These are phyloP conservation scores for Kokia cookei DNA, from an alignment of 441 rosid species.

Conservation along the genomic window DNA sequence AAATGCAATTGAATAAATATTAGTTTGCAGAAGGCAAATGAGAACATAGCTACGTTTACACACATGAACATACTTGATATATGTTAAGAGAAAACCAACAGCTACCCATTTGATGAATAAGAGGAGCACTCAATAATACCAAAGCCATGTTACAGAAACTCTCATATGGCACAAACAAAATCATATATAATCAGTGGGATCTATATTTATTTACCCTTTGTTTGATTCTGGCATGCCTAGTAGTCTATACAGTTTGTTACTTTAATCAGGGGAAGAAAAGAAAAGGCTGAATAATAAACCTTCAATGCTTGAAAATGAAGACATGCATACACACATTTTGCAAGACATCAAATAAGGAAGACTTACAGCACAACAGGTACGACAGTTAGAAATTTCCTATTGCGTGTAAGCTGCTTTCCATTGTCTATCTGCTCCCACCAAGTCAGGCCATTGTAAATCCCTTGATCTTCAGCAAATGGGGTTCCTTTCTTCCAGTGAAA, in stretches of 20 bases:
- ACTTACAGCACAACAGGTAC: constrained; percentile 90
- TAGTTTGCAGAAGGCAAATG: neutral
- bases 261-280: neutral
- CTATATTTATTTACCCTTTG: neutral
- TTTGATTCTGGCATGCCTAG: neutral
- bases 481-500: constrained; percentile 99
- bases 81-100: neutral
- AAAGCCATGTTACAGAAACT: neutral
- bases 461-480: constrained; percentile 94
- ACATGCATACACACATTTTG: neutral
- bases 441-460: constrained; percentile 84
- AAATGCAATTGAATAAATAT: neutral
- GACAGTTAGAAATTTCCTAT: constrained; percentile 84
- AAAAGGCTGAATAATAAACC: neutral
- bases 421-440: constrained; percentile 99
- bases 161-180: neutral
- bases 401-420: constrained; percentile 90
- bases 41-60: neutral
- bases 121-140: neutral
- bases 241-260: neutral
- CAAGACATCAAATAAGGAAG: neutral
- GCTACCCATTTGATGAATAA: neutral
- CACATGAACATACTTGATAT: neutral
- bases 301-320: neutral
- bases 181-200: neutral